Evolutionary conservation across 2,329 filamentous ascomycete species (phyloP), one percentile per base, ranked within the genome.

Genomic region (Microcyclospora tardicrescens): DNA sequence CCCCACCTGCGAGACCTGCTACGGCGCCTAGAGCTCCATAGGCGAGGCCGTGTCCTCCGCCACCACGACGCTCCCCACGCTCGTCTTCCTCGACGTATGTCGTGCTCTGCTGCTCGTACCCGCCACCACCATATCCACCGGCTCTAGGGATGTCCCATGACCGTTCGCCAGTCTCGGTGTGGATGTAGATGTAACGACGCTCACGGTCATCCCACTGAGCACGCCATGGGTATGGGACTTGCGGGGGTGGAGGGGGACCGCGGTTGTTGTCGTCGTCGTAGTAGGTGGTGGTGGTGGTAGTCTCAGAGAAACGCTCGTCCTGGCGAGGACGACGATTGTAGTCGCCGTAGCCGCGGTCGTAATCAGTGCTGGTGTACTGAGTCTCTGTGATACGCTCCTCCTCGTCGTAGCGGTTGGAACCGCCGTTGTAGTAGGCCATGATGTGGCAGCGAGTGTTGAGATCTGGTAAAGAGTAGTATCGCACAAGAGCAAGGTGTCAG

Each of bases 161-260:
- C 13, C 59, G 56, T 49, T 67, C 58, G 30, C 65, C 65, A 15
- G 58, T 69, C 46, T 66, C 55, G 38, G 63, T 56, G 52, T 69
- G 69, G 43, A 68, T 52, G 53, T 61, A 70, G 50, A 63, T 49
- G 56, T 61, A 68, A 47, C 64, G 59, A 29, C 56, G 45, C 15
- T 59, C 57, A 37, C 54, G 55, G 15, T 56, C 52, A 35, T 66
- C 61, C 63, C 63, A 69, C 36, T 60, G 58, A n/a, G 65, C 55
- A 33, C 58, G 47, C 66, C 66, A 69, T 12, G 65, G 65, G 28
- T 54, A 56, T 8, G 64, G 61, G 9, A 61, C 50, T 31, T 57
- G 52, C 8, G 52, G 59, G 27, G 56, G 57, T 36, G 49, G 50
- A 15, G 49, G 47, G 11, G n/a, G 12, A 28, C 34, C 16, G 37